phyloP scores from a whole-genome alignment of 129 eudicot genomes.

The Logfia minima region DNA sequence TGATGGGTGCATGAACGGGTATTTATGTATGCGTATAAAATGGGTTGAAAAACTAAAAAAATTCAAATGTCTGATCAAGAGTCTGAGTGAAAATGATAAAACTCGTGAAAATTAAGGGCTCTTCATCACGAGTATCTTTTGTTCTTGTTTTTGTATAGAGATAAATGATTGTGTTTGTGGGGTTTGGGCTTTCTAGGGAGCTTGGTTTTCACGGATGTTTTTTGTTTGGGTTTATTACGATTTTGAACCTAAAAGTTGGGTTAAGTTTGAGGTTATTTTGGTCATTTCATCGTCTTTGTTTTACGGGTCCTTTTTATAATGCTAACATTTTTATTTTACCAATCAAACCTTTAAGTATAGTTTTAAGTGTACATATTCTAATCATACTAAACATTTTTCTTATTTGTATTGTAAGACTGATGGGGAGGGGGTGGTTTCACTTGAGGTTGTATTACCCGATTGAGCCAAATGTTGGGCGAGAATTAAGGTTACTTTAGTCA shows the following conservation, averaged over 20 bases:
- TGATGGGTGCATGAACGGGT: constrained; percentile 33
- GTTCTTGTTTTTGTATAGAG: constrained; percentile 10
- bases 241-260: background rate
- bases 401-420: too few relatives aligned
- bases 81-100: constrained; percentile 44
- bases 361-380: too few relatives aligned
- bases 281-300: background rate
- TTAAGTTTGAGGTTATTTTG: background rate
- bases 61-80: constrained; percentile 33
- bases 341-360: background rate
- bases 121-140: constrained; percentile 51
- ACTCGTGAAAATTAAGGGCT: constrained; percentile 80
- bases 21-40: constrained; percentile 46
- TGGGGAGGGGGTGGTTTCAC: too few relatives aligned
- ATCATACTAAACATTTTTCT: too few relatives aligned
- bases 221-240: constrained; percentile 41
- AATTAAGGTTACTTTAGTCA: background rate
- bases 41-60: background rate
- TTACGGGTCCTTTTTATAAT: background rate
- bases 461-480: background rate
- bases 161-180: constrained; percentile 6
- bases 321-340: background rate
- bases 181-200: constrained; percentile 23
- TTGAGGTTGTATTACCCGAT: background rate
- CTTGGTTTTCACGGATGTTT: constrained; percentile 45